A percentile compares a stretch with the other conserved stretches of the same genome.
phyloP scores from a whole-genome alignment of 2,329 filamentous ascomycete species.

The Neoscytalidium dimidiatum region DNA sequence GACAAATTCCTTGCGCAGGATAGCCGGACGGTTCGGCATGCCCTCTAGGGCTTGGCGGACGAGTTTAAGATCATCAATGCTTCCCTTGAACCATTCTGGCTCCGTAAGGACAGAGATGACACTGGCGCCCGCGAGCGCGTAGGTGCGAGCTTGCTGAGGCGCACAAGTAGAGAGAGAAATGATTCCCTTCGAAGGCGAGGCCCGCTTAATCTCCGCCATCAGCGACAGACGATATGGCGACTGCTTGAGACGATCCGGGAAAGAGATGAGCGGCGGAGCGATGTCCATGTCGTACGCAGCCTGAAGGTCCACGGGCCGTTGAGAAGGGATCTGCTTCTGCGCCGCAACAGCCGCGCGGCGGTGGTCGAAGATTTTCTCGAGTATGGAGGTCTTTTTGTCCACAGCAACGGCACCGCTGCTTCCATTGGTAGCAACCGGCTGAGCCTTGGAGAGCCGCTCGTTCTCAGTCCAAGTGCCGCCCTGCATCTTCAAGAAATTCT shows the following conservation, averaged over 20 bases:
- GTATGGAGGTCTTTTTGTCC: conserved; percentile 76
- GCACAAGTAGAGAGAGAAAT: conserved; percentile 88
- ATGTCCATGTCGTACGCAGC: conserved; percentile 82
- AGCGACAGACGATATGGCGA: conserved; percentile 87
- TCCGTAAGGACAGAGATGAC: conserved; percentile 98
- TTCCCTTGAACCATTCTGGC: conserved; percentile 98
- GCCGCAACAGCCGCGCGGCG: conserved; percentile 73
- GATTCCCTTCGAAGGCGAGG: conserved; percentile 92
- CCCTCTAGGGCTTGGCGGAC: conserved; percentile 87
- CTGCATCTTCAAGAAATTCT: conserved; percentile 85
- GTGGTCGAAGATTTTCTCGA: conserved; percentile 87
- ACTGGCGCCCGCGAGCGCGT: conserved; percentile 91
- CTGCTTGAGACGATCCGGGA: conserved; percentile 75
- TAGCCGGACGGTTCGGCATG: conserved; percentile 88
- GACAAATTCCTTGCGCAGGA: conserved; percentile 94
- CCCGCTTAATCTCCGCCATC: conserved; percentile 97
- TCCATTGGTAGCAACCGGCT: conserved; percentile 33
- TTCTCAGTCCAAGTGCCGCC: conserved; percentile 92
- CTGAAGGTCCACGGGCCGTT: conserved; percentile 79
- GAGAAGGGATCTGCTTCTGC: conserved; percentile 84
- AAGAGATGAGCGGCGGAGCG: conserved; percentile 79
- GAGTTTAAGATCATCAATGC: conserved; percentile 85
- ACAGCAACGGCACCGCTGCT: conserved; percentile 29
- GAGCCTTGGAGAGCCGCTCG: conserved; percentile 50
- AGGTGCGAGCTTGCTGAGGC: conserved; percentile 84